phyloP scores from a whole-genome alignment of 768 basidiomycete genomes.

The Pleurotus sapidus region DNA sequence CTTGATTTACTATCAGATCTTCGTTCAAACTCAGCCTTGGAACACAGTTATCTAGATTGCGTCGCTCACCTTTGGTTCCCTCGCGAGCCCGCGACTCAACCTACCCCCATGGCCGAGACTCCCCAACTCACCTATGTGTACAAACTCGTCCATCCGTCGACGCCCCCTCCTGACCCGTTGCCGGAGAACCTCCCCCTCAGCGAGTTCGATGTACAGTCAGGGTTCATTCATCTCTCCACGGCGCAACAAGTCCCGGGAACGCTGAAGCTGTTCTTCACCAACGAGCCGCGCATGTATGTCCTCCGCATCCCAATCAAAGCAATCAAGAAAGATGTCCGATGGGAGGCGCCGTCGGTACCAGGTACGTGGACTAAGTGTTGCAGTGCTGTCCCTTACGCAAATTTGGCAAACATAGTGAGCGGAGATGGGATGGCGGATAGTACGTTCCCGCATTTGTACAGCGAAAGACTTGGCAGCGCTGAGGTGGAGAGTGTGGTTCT shows the following conservation, averaged over 20 bases:
- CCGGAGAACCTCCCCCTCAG: conserved; percentile 32
- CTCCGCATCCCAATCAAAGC: neutral
- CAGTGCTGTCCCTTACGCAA: neutral
- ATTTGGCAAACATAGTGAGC: neutral
- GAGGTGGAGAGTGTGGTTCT: conserved; percentile 2
- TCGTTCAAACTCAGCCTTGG: neutral
- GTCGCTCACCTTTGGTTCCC: too few relatives aligned
- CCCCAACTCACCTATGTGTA: conserved; percentile 24
- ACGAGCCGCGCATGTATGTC: neutral
- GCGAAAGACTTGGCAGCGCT: neutral
- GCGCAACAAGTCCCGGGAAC: conserved; percentile 34
- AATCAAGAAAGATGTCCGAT: neutral
- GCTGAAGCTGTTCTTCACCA: conserved; percentile 34
- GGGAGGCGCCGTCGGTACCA: neutral
- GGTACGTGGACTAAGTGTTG: neutral
- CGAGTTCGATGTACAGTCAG: conserved; percentile 35
- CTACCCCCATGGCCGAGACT: neutral
- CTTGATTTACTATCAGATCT: neutral
- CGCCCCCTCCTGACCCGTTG: conserved; percentile 30
- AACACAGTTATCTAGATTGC: neutral
- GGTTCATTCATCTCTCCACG: conserved; percentile 45
- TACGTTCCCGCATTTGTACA: conserved; percentile 8
- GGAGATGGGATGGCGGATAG: neutral
- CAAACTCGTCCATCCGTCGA: conserved; percentile 28
- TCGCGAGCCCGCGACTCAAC: neutral